phyloP scores from a whole-genome alignment of 192 early-diverging fungal genomes.

The Diversispora epigaea region DNA sequence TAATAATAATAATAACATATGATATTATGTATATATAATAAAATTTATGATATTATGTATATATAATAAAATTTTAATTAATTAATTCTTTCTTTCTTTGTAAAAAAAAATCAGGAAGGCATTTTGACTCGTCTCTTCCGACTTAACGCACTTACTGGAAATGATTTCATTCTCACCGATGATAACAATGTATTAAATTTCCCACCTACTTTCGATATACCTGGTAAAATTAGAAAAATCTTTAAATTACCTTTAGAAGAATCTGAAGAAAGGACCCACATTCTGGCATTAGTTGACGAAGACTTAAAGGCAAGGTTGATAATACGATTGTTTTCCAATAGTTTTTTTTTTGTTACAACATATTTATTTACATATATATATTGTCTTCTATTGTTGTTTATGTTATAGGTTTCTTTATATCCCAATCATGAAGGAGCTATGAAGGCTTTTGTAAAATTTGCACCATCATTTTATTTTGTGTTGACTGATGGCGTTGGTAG shows the following conservation, averaged over 20 bases:
- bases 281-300: conserved; percentile 53
- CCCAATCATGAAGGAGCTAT: conserved; percentile 58
- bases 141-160: conserved; percentile 68
- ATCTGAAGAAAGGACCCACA: conserved; percentile 57
- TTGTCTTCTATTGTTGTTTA: conserved; percentile 3
- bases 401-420: conserved; percentile 54
- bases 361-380: conserved; percentile 17
- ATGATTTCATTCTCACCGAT: conserved; percentile 43
- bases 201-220: conserved; percentile 43
- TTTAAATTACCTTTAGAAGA: conserved; percentile 68
- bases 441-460: conserved; percentile 54
- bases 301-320: conserved; percentile 45
- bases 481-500: conserved; percentile 51
- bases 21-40: too few relatives aligned
- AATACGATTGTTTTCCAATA: conserved; percentile 25
- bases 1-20: too few relatives aligned
- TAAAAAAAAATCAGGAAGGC: conserved; percentile 34
- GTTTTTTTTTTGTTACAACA: conserved; percentile 9
- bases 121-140: conserved; percentile 45
- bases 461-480: conserved; percentile 68
- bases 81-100: neutral
- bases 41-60: neutral
- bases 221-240: conserved; percentile 42
- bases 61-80: neutral
- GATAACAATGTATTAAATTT: conserved; percentile 18